Conservation (phyloP, 768 basidiomycete genomes). For the Suillus subalutaceus region DNA sequence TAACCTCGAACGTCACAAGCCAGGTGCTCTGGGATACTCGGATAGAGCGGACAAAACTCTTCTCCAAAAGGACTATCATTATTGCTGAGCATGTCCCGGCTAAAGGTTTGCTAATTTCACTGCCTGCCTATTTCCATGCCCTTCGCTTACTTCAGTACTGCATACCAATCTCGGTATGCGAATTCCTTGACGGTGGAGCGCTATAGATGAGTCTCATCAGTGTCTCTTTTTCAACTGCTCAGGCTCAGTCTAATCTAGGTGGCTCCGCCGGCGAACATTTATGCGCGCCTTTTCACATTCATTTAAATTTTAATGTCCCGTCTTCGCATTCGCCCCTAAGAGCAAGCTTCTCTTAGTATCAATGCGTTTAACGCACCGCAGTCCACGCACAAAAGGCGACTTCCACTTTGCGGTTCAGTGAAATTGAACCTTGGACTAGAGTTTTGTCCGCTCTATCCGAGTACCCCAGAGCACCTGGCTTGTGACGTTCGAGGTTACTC, state of each 20-base stretch:
- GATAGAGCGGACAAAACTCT: background rate
- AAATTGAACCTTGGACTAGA: conserved; percentile 1
- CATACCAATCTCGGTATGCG: background rate
- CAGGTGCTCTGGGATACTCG: background rate
- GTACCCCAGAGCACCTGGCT: background rate
- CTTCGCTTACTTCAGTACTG: background rate
- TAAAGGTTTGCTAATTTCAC: background rate
- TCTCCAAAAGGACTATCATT: background rate
- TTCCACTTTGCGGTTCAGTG: background rate
- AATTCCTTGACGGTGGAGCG: background rate
- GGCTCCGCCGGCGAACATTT: background rate
- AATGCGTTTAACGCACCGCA: conserved; percentile 6
- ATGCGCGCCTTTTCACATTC: background rate
- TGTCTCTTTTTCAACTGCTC: background rate
- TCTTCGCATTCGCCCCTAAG: background rate
- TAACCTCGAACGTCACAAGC: background rate
- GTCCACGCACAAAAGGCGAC: conserved; percentile 1
- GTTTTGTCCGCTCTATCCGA: background rate
- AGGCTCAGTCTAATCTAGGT: background rate
- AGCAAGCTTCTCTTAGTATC: background rate
- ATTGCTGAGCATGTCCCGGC: background rate
- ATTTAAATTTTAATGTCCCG: background rate
- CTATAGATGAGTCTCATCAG: background rate
- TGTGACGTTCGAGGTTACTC: background rate
- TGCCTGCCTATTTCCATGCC: background rate